Evolutionary conservation across 1,139 yeast genomes (phyloP), one percentile per base, ranked within the genome.

Genomic region (Pichia sp.): DNA sequence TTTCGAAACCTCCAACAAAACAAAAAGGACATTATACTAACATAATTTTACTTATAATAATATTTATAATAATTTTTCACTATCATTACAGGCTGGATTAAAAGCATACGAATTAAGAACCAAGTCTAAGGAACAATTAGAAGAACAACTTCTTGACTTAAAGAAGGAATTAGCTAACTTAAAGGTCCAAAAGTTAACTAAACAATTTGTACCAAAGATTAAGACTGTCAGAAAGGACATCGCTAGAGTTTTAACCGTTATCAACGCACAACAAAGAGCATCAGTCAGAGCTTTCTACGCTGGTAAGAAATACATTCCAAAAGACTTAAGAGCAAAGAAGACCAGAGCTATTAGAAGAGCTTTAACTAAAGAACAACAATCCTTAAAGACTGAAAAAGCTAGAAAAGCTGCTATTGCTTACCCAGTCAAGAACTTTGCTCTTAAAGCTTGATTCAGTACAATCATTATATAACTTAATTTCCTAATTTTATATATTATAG

Each of bases 271-370:
- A 80, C 96, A 89, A 78, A 90, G 98, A 78, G 90, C 84, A 61
- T 82, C 85, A 64, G 96, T 87, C 70, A 87, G 87, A 74, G 95
- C 85, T 69, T 84, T 86, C 81, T 90, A 89, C 92, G 80, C 80
- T 63, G 95, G 90, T 76, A 89, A 89, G 83, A 90, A 89, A 78
- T 86, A 82, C 82, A 80, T 82, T 72, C 98, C 98, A 79, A 90
- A 90, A 81, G 97, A 90, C 73, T 82, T 92, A 76, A 92, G 97
- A 80, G 96, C 87, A 67, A 92, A 92, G 90, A 87, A 92, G 85
- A 92, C 98, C 76, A 92, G 97, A 83, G 97, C 98, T 73, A 77
- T 92, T 74, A 90, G 98, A 86, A 87, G 97, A 82, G 80, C 82
- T 71, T 82, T 92, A 71, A 82, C 97, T 72, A 78, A 84, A 70